phyloP scores from a whole-genome alignment of 2,329 filamentous ascomycete genomes.

The Diaporthe aspalathi region DNA sequence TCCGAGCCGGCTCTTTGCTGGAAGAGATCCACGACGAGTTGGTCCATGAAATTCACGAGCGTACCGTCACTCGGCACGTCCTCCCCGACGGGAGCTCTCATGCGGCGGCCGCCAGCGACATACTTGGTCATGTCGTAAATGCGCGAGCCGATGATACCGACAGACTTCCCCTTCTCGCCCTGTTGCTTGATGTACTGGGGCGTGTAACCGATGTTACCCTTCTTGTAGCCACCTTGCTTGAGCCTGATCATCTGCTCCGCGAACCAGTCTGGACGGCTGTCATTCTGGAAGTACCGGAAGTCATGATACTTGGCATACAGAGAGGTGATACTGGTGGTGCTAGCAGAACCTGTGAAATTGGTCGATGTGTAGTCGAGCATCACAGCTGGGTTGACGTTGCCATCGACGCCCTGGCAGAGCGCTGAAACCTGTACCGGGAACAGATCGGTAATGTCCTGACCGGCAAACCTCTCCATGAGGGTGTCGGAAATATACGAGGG shows the following conservation, averaged over 20 bases:
- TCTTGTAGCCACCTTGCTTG: constrained; percentile 78
- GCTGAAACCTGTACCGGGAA: constrained; percentile 97
- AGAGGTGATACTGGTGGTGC: constrained; percentile 74
- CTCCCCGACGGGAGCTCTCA: constrained; percentile 67
- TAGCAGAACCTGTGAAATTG: constrained; percentile 78
- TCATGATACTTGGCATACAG: constrained; percentile 87
- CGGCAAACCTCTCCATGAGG: constrained; percentile 82
- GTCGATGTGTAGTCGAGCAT: constrained; percentile 83
- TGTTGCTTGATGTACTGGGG: constrained; percentile 80
- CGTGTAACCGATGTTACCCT: constrained; percentile 88
- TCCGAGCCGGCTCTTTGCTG: constrained; percentile 80
- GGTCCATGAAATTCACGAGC: constrained; percentile 84
- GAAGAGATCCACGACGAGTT: constrained; percentile 80
- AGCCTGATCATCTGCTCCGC: constrained; percentile 86
- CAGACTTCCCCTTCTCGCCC: constrained; percentile 69
- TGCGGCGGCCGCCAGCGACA: constrained; percentile 76
- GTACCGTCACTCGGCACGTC: constrained; percentile 56
- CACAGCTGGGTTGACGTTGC: constrained; percentile 75
- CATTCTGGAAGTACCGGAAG: constrained; percentile 86
- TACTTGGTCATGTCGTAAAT: constrained; percentile 95
- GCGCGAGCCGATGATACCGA: constrained; percentile 81
- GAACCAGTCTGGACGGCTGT: constrained; percentile 91
- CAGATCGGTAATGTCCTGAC: constrained; percentile 84
- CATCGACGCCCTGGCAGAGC: constrained; percentile 82
- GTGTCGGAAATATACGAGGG: constrained; percentile 72